Conservation (phyloP, 768 basidiomycete genomes). For the Lactarius deliciosus region DNA sequence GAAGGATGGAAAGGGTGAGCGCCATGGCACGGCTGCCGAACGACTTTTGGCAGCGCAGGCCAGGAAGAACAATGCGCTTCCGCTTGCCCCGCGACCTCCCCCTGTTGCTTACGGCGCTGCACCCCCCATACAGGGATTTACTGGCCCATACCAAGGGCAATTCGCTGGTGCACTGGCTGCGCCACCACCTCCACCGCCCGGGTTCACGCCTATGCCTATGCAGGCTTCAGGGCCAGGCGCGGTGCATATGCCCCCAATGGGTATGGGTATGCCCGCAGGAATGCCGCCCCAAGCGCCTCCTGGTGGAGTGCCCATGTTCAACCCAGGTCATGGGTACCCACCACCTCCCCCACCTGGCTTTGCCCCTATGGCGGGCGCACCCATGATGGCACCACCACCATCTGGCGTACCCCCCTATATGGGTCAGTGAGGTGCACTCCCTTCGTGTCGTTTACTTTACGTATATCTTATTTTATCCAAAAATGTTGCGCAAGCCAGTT, state of each 20-base stretch:
- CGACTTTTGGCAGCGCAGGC: conserved; percentile 94
- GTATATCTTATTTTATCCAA: conserved; percentile 7
- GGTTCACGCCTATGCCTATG: conserved; percentile 67
- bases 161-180: conserved; percentile 83
- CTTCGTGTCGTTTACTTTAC: conserved; percentile 6
- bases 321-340: conserved; percentile 46
- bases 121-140: conserved; percentile 68
- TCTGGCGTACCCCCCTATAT: conserved; percentile 18
- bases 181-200: conserved; percentile 71
- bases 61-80: conserved; percentile 90
- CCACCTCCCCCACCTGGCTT: conserved; percentile 71
- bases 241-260: conserved; percentile 35
- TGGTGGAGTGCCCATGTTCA: conserved; percentile 48
- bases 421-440: conserved; percentile 11
- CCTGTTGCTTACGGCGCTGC: conserved; percentile 68
- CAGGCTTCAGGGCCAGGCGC: conserved; percentile 32
- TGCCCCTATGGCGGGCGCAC: conserved; percentile 42
- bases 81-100: conserved; percentile 72
- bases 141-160: conserved; percentile 85
- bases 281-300: conserved; percentile 28
- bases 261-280: conserved; percentile 17
- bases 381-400: conserved; percentile 46
- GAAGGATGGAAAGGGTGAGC: conserved; percentile 97
- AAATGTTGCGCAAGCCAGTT: not conserved
- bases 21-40: conserved; percentile 97